Percentiles rank a stretch among this genome's conserved stretches.
Evolutionary conservation across 345 rosid genomes (phyloP).

Genomic region (Euphorbia tirucalli): DNA sequence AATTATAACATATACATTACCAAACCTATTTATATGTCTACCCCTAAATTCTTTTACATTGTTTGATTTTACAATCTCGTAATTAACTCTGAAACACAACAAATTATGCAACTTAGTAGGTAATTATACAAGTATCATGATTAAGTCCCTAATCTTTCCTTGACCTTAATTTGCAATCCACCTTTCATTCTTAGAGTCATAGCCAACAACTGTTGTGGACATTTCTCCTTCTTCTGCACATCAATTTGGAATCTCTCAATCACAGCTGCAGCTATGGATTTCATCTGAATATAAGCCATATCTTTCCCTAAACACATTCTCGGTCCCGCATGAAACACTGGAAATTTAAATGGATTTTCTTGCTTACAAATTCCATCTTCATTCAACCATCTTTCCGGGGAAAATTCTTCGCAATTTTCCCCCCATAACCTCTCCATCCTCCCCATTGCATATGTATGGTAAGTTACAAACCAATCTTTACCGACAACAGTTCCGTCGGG

Average conservation of each 20-base stretch:
- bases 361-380: slow-evolving; percentile 14
- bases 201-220: slow-evolving; percentile 15
- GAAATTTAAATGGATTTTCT: slow-evolving; percentile 20
- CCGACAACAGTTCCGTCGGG: slow-evolving; percentile 17
- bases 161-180: slow-evolving; percentile 19
- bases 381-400: slow-evolving; percentile 24
- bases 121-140: no score
- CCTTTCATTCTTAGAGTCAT: slow-evolving; percentile 26
- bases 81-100: no score
- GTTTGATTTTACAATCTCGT: no score
- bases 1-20: no score
- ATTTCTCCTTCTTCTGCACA: slow-evolving; percentile 2
- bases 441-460: slow-evolving; percentile 18
- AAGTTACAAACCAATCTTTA: slow-evolving; percentile 13
- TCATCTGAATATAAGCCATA: slow-evolving; percentile 26
- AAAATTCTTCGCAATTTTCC: slow-evolving; percentile 12
- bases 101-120: no score
- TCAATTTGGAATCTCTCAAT: slow-evolving; percentile 16
- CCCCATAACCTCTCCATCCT: slow-evolving; percentile 28
- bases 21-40: no score
- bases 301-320: slow-evolving; percentile 26
- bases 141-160: not conserved
- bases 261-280: slow-evolving; percentile 19
- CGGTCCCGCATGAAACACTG: slow-evolving; percentile 23
- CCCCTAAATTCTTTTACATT: no score